These are phyloP conservation scores for Coccomyxa subellipsoidea DNA, from an alignment of 163 green algal genomes.

Conservation along the genomic window DNA sequence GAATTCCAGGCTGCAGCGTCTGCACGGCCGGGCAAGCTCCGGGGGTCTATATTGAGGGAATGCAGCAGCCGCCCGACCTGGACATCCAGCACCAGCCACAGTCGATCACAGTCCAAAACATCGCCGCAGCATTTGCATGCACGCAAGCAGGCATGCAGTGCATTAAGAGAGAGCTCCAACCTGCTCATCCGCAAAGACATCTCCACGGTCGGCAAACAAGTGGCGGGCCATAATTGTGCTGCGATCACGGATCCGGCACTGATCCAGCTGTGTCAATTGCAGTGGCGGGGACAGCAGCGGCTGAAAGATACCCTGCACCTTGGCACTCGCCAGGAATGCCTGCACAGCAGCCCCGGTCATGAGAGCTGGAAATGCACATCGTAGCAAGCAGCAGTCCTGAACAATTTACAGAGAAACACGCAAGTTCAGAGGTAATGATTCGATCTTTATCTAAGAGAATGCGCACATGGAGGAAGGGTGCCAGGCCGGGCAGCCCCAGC, in stretches of 20 bases:
- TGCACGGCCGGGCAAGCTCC: slow-evolving; percentile 47
- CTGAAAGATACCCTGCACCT: slow-evolving; percentile 15
- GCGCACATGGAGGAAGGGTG: slow-evolving; percentile 25
- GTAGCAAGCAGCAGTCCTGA: no score
- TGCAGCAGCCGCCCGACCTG: slow-evolving; percentile 80
- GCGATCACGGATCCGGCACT: slow-evolving; percentile 76
- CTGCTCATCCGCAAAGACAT: slow-evolving; percentile 65
- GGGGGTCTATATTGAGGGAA: slow-evolving; percentile 75
- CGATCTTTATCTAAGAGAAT: no score
- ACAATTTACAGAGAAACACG: no score
- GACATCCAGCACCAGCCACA: neutral
- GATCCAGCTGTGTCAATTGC: slow-evolving; percentile 46
- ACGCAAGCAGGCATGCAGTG: no score
- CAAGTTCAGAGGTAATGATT: no score
- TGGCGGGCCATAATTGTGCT: slow-evolving; percentile 87
- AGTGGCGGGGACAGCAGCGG: slow-evolving; percentile 18
- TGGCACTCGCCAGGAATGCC: slow-evolving; percentile 30
- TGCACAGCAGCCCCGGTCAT: no score
- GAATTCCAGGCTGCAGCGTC: slow-evolving; percentile 47
- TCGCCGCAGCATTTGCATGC: no score
- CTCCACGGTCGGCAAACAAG: slow-evolving; percentile 74
- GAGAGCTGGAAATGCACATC: no score
- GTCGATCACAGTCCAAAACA: no score
- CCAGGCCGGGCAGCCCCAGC: neutral
- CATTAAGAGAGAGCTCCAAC: no score